Evolutionary conservation across 371 early-diverging fungal genomes (phyloP).

Genomic region (Conidiobolus coronatus): DNA sequence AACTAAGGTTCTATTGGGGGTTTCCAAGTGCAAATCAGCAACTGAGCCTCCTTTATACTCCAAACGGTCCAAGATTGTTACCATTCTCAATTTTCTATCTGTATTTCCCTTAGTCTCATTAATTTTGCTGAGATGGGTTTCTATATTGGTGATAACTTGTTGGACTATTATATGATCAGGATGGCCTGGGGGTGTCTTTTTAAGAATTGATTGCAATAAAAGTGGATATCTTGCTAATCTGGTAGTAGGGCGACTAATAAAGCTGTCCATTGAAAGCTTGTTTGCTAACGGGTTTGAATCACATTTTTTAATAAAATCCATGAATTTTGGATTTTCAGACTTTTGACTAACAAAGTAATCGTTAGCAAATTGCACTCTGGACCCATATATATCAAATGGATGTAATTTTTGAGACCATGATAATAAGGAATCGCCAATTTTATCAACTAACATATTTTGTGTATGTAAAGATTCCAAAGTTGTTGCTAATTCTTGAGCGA

Average conservation of each 20-base stretch:
- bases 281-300: constrained; percentile 55
- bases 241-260: constrained; percentile 64
- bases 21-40: constrained; percentile 37
- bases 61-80: not conserved
- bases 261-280: constrained; percentile 53
- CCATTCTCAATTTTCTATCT: constrained; percentile 10
- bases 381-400: constrained; percentile 68
- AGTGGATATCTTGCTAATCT: constrained; percentile 76
- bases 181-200: constrained; percentile 58
- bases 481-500: constrained; percentile 36
- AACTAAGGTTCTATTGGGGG: constrained; percentile 32
- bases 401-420: constrained; percentile 39
- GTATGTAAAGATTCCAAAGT: constrained; percentile 46
- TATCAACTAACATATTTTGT: constrained; percentile 34
- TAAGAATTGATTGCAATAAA: constrained; percentile 56
- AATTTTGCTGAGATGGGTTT: constrained; percentile 38
- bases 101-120: constrained; percentile 15
- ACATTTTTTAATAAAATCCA: constrained; percentile 18
- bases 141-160: constrained; percentile 31
- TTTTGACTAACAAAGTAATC: constrained; percentile 56
- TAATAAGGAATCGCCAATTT: constrained; percentile 67
- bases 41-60: not conserved
- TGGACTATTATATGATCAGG: constrained; percentile 44
- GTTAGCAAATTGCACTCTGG: constrained; percentile 60
- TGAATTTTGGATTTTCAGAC: constrained; percentile 32